Conservation (phyloP, 495 filamentous ascomycete species). For the Lophiotrema nucula region DNA sequence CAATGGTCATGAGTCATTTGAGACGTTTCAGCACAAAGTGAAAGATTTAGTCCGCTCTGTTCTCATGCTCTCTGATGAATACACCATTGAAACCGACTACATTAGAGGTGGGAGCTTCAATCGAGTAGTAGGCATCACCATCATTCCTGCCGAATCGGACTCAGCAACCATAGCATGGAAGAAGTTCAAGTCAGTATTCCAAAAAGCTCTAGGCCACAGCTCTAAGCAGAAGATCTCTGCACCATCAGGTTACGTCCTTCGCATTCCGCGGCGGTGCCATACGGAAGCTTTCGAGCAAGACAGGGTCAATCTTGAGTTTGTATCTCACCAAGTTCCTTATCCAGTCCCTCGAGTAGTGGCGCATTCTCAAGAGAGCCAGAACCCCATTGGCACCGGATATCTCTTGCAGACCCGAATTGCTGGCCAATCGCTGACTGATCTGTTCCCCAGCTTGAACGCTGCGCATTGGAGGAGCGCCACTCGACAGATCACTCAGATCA, state of each 20-base stretch:
- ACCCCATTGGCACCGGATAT: not conserved
- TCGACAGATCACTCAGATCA: not conserved
- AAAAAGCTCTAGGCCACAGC: too few species aligned
- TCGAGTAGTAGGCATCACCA: not conserved
- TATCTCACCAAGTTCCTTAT: not conserved
- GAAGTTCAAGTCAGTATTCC: too few species aligned
- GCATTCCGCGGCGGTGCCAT: not conserved
- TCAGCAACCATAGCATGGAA: too few species aligned
- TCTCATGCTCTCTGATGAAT: too few species aligned
- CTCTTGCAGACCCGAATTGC: not conserved
- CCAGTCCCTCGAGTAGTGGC: not conserved
- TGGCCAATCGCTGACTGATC: not conserved
- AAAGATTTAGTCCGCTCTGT: not conserved
- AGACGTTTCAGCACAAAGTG: not conserved
- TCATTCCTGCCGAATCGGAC: not conserved
- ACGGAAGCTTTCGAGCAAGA: not conserved
- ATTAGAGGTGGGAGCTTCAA: not conserved
- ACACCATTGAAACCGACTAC: not conserved
- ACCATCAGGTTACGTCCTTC: not conserved
- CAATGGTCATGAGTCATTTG: not conserved
- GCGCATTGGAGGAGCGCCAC: not conserved
- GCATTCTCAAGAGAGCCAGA: not conserved
- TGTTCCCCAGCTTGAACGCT: not conserved
- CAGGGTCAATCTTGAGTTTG: not conserved
- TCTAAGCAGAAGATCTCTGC: not conserved